Base-by-base conservation (phyloP, 352 stramenopile species). In the Globisporangium cystogenes region DNA sequence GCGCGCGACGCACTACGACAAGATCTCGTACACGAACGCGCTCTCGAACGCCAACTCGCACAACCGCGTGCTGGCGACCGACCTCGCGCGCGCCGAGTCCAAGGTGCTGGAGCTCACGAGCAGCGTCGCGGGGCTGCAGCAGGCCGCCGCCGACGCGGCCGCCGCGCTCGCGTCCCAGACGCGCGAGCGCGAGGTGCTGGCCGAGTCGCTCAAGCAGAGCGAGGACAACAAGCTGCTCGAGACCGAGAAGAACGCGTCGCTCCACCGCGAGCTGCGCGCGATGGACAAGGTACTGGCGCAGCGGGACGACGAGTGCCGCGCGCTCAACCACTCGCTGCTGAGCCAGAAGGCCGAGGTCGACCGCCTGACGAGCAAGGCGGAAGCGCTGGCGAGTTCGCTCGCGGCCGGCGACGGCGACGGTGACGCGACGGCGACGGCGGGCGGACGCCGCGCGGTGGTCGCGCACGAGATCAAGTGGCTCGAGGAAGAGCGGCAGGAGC, bases 1-100 rank as follows among this genome's bases (percentile, higher is more conserved):
- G 35, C 78, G 78, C 4, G 74, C 73, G 1, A 86, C 74, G 35
- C 80, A 90, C 23, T 90, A 93, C 63, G 83, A 93, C 55, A 93
- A 91, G 42, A 73, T 90, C 1, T 87, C 80, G 50, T 93, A 88
- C 55, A 89, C 83, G 31, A 90, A 91, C 43, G 76, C 80, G 1
- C 48, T 93, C 6, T 75, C 76, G 14, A 89, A 91, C 26, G 77
- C 79, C 0, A 86, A 89, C 45, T 87, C 82, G 18, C 82, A 93
- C 45, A 89, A 87, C 48, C 74, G 76, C 23, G 75, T 83, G 16
- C 66, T 91, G 1, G 69, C 66, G 0, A 83, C 62, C 23, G 78
- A 93, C 37, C 52, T 91, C 16, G 64, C 67, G 24, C 78, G 68
- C 7, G 70, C 68, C 4, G 75, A 90, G 51, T 62, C 77, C 2